phyloP scores from a whole-genome alignment of 2,329 filamentous ascomycete genomes.

The Colletotrichum tamarilloi region DNA sequence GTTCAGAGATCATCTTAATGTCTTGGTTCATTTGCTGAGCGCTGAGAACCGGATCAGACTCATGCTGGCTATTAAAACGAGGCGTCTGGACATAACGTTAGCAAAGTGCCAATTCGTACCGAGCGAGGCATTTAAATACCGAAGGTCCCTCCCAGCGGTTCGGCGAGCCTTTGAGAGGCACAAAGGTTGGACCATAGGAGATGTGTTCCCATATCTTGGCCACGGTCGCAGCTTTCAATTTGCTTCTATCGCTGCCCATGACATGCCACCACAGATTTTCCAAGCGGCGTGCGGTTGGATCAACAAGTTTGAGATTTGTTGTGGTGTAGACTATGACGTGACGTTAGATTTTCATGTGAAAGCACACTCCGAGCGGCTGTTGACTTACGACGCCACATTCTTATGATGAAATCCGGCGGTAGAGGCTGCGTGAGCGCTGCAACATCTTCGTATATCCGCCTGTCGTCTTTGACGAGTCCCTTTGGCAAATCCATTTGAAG shows the following conservation, averaged over 20 bases:
- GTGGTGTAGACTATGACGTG: conserved; percentile 65
- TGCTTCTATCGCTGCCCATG: conserved; percentile 67
- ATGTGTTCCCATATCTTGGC: conserved; percentile 69
- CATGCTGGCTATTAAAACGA: conserved; percentile 34
- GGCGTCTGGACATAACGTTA: conserved; percentile 34
- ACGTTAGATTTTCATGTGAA: conserved; percentile 9
- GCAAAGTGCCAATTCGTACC: conserved; percentile 4
- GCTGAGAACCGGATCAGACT: conserved; percentile 30
- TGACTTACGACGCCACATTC: conserved; percentile 36
- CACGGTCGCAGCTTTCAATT: conserved; percentile 63
- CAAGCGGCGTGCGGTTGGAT: conserved; percentile 71
- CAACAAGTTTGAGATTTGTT: conserved; percentile 67
- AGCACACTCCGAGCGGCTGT: background rate
- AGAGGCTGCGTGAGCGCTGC: conserved; percentile 33
- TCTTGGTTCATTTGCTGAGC: conserved; percentile 28
- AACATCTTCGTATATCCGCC: conserved; percentile 35
- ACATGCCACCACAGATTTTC: conserved; percentile 77
- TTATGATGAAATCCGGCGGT: conserved; percentile 34
- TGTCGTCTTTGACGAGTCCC: conserved; percentile 37
- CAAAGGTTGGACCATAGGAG: conserved; percentile 66
- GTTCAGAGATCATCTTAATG: conserved; percentile 32
- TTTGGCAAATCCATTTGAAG: conserved; percentile 37
- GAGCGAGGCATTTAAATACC: conserved; percentile 46
- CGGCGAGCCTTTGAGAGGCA: conserved; percentile 64
- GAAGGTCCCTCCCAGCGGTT: conserved; percentile 64